A percentile compares a stretch with the other conserved stretches of the same genome.
Conservation (phyloP, 2,329 filamentous ascomycete genomes). For the Beauveria pseudobassiana region DNA sequence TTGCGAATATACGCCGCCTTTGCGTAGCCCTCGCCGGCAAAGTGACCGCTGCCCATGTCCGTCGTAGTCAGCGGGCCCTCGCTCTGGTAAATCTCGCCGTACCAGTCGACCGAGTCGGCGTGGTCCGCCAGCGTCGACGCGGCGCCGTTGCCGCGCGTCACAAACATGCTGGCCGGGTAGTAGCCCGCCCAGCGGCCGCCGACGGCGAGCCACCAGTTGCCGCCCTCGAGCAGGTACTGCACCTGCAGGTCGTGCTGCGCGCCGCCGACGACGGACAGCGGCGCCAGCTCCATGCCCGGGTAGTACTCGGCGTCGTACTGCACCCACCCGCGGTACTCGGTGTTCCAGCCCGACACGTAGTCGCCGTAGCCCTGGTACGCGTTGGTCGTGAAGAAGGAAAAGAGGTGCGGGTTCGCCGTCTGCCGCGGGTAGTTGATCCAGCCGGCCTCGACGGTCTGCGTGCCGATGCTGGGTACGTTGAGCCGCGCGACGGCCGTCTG, state of each 20-base stretch:
- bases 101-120: constrained; percentile 10
- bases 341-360: constrained; percentile 11
- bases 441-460: constrained; percentile 12
- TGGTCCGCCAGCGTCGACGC: constrained; percentile 8
- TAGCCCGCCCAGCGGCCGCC: constrained; percentile 10
- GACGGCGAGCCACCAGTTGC: constrained; percentile 13
- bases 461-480: constrained; percentile 4
- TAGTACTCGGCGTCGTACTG: constrained; percentile 11
- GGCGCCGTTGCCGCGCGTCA: neutral
- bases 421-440: constrained; percentile 13
- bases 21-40: constrained; percentile 7
- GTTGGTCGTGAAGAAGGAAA: constrained; percentile 12
- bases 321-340: constrained; percentile 12
- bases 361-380: constrained; percentile 8
- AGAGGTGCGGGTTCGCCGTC: constrained; percentile 7
- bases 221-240: neutral
- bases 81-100: constrained; percentile 13
- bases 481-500: constrained; percentile 7
- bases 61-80: constrained; percentile 10
- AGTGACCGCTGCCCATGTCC: constrained; percentile 13
- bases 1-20: constrained; percentile 12
- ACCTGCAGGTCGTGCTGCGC: constrained; percentile 8
- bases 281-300: constrained; percentile 11
- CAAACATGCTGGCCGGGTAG: constrained; percentile 10
- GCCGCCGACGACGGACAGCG: constrained; percentile 7